A percentile compares a stretch with the other conserved stretches of the same genome.
Evolutionary conservation across 768 basidiomycete species (phyloP).

Genomic region (Leucosporidium creatinivorum): DNA sequence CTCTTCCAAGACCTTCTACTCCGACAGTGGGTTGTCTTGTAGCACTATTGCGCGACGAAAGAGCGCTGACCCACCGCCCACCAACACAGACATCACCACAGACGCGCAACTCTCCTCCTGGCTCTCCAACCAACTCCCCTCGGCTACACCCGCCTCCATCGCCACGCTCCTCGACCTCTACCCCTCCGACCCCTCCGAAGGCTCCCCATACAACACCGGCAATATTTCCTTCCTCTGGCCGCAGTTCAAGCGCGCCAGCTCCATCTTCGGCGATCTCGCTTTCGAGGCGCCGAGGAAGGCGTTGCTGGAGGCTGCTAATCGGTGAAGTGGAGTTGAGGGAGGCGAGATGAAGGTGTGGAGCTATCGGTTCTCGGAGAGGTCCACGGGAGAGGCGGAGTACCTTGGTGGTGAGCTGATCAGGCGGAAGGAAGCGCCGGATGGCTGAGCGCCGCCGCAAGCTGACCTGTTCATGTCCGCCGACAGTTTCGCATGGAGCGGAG

Average conservation of each 20-base stretch:
- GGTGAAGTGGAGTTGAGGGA: background rate
- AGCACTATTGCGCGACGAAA: no score
- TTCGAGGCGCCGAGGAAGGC: slow-evolving; percentile 51
- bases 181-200: slow-evolving; percentile 50
- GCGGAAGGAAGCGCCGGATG: no score
- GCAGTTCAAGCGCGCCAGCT: slow-evolving; percentile 52
- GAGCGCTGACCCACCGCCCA: no score
- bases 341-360: background rate
- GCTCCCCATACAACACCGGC: slow-evolving; percentile 54
- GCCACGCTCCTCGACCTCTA: slow-evolving; percentile 47
- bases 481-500: no score
- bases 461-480: no score
- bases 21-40: slow-evolving; percentile 40
- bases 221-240: slow-evolving; percentile 43
- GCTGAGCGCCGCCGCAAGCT: no score
- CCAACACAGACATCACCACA: background rate
- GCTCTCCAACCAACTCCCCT: slow-evolving; percentile 45
- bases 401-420: background rate
- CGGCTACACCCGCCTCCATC: slow-evolving; percentile 44
- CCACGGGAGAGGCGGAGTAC: background rate
- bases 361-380: background rate
- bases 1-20: slow-evolving; percentile 26
- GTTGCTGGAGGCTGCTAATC: slow-evolving; percentile 43
- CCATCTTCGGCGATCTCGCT: slow-evolving; percentile 58
- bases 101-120: background rate